Evolutionary conservation across 805 yeast species (phyloP), one percentile per base, ranked within the genome.

Genomic region (Yamadazyma insecticola): DNA sequence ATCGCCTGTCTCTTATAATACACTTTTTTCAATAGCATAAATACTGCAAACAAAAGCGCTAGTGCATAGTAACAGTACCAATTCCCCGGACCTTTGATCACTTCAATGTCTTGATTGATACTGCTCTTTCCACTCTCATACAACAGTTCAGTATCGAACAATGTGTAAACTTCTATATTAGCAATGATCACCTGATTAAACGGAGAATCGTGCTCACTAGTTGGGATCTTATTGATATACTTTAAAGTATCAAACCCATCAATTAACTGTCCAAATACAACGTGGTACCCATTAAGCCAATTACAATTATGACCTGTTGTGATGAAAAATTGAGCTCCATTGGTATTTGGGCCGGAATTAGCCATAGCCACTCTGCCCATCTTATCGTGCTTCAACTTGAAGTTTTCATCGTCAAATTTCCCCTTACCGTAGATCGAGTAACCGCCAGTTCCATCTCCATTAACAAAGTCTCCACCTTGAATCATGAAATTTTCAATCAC

Each of bases 311-410:
- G 50, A 1, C 42, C 50, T 4, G 48, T 60, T 16, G 57, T 45
- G 29, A 69, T 51, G 57, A 67, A 67, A 47, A 74, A 61, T 39
- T 67, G 74, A 16, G 65, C 65, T 15, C 74, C 72, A 42, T 69
- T 70, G 11, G 72, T 59, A 40, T 68, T 50, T 2, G 66, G 60
- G 1, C 74, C 74, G 4, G 65, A 25, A 48, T 86, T 86, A 36
- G 96, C 96, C 96, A 86, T 86, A n/a, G 92, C 84, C 51, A 86
- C 58, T 43, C 84, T 64, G 45, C 94, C 94, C 32, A 83, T 74
- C 51, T 74, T 77, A 60, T 74, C 73, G 72, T 85, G 95, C 46
- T 60, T 77, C 61, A 76, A 69, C 37, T 57, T 50, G 50, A 83
- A 82, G 68, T 80, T 79, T 60, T 77, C 81, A 41, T 75, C 79